These are phyloP conservation scores for Microsporum audouinii DNA, from an alignment of 2,329 filamentous ascomycete genomes.

Conservation along the genomic window DNA sequence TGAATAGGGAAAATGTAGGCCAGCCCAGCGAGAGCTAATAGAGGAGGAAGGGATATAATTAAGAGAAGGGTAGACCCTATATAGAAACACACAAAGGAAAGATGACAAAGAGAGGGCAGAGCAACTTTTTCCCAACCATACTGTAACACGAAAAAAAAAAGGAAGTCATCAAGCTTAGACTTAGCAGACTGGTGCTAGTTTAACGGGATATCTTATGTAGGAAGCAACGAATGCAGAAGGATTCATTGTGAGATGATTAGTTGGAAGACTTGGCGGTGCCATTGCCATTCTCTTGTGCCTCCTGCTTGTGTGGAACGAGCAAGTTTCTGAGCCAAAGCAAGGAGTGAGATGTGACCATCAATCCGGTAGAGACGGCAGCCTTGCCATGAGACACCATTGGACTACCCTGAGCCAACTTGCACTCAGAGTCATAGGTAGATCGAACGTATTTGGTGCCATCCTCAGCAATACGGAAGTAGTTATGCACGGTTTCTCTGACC, in stretches of 20 bases:
- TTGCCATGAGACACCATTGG: conserved; percentile 57
- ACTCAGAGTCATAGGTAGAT: conserved; percentile 34
- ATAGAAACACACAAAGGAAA: background rate
- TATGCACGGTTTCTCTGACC: conserved; percentile 53
- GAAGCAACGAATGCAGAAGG: background rate
- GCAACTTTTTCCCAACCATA: background rate
- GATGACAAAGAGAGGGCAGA: background rate
- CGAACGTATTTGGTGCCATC: conserved; percentile 42
- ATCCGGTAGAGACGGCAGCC: conserved; percentile 55
- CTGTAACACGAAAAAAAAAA: background rate
- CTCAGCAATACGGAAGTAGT: conserved; percentile 49
- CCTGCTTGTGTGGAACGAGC: conserved; percentile 6
- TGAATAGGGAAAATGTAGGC: background rate
- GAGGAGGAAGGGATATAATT: background rate
- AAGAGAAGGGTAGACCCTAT: background rate
- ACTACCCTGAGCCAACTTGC: conserved; percentile 41
- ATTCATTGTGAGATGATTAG: background rate
- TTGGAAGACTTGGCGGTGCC: background rate
- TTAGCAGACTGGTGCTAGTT: background rate
- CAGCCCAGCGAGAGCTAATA: background rate
- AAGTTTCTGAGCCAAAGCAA: conserved; percentile 45
- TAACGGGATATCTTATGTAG: conserved; percentile 1
- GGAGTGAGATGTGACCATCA: conserved; percentile 56
- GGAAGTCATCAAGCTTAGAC: conserved; percentile 1
- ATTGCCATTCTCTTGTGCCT: conserved; percentile 6